These are phyloP conservation scores for Pichia sp. DNA, from an alignment of 1,139 yeast genomes.

Conservation along the genomic window DNA sequence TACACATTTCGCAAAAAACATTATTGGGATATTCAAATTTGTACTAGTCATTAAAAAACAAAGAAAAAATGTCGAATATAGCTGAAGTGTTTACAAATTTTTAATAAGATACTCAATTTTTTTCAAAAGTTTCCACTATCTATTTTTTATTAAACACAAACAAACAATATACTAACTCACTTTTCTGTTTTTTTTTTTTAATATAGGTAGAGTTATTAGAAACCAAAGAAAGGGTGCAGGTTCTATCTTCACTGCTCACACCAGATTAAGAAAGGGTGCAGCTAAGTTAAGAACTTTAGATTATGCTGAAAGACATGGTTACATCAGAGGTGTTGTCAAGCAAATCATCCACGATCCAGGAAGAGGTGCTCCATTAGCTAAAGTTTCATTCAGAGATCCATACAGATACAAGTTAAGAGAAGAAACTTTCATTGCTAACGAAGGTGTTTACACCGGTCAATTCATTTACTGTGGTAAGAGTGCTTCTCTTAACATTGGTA, in stretches of 20 bases:
- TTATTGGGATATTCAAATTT: no score
- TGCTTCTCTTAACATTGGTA: slow-evolving; percentile 96
- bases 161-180: slow-evolving; percentile 14
- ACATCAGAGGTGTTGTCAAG: slow-evolving; percentile 98
- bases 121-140: background rate
- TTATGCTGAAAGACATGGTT: slow-evolving; percentile 99
- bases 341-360: slow-evolving; percentile 99
- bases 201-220: slow-evolving; percentile 98
- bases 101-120: no score
- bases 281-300: slow-evolving; percentile 99
- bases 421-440: slow-evolving; percentile 98
- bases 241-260: slow-evolving; percentile 98
- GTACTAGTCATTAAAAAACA: no score
- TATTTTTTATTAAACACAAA: background rate
- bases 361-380: slow-evolving; percentile 99
- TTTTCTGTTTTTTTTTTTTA: background rate
- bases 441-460: slow-evolving; percentile 99
- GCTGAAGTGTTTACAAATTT: background rate
- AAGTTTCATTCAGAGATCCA: slow-evolving; percentile 99
- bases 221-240: slow-evolving; percentile 99
- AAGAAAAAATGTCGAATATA: no score
- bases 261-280: slow-evolving; percentile 99
- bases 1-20: background rate
- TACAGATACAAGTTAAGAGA: slow-evolving; percentile 97
- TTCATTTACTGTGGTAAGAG: slow-evolving; percentile 98